Base-by-base conservation (phyloP, 1,284 basidiomycete species). In the Limonomyces culmigenus region DNA sequence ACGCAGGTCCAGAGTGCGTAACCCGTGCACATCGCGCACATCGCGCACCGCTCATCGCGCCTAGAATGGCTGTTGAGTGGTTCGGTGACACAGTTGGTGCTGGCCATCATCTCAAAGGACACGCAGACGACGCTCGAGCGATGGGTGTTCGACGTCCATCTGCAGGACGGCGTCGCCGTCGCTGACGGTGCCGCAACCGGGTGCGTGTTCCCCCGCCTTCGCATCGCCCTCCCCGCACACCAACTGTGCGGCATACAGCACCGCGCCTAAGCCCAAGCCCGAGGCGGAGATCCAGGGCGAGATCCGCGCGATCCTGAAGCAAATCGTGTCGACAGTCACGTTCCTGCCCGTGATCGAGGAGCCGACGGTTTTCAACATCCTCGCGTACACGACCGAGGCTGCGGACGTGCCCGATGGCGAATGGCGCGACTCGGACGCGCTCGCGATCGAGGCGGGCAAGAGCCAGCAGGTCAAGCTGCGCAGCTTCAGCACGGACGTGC, bases 61-160 rank as follows among this genome's bases (percentile, higher is more conserved):
- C 34, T 47, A 88, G 88, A 86, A 49, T 91, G 95, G 95, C 74
- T 99, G 20, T 62, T 96, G 39, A 79, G 77, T 4, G 86, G 89
- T 3, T 74, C 84, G 18, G 80, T 97, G 20, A 89, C 83, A 2
- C 83, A 96, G 42, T 69, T 98, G 2, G 93, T 98, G 1, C 72
- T 97, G 13, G 93, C 87, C 10, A 95, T 99, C 55, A 87, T 98
- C 43, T 85, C 88, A 19, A 88, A 92, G 51, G 93, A 98, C 50
- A 81, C 86, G 13, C 71, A 86, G 33, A 77, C 81, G 41, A 85
- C 92, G 1, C 68, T 96, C 35, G 95, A 99, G 56, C 70, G 95
- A 43, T 99, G 95, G 95, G 91, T 96, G 38, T 98, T 99, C 55
- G 91, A 97, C 57, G 71, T 99, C 48, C 80, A 91, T 49, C 69